A percentile compares a stretch with the other conserved stretches of the same genome.
Evolutionary conservation across 768 basidiomycete genomes (phyloP).

Genomic region (Dendrothele bispora): DNA sequence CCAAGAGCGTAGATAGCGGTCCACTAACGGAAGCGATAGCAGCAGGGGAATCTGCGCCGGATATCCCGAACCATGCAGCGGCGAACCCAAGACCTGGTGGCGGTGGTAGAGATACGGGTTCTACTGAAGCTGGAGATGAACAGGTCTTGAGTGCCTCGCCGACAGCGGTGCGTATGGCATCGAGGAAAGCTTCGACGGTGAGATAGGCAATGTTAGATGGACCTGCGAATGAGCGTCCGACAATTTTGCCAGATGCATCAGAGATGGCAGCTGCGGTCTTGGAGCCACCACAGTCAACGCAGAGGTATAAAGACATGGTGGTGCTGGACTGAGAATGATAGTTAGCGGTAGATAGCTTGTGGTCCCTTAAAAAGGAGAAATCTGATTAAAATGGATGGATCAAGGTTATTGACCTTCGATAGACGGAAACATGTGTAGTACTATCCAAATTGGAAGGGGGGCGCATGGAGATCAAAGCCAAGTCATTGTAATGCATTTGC

Average conservation of each 20-base stretch:
- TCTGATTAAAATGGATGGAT: not conserved
- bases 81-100: conserved; percentile 42
- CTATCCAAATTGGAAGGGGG: not conserved
- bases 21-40: conserved; percentile 57
- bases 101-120: conserved; percentile 35
- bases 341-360: not conserved
- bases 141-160: conserved; percentile 53
- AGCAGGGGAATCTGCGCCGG: conserved; percentile 75
- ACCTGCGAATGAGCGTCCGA: conserved; percentile 69
- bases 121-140: conserved; percentile 33
- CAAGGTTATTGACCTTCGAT: not conserved
- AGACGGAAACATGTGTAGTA: not conserved
- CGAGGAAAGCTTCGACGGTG: conserved; percentile 57
- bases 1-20: conserved; percentile 55
- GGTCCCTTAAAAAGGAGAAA: not conserved
- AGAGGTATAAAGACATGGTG: conserved; percentile 73
- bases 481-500: not conserved
- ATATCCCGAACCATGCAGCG: conserved; percentile 81
- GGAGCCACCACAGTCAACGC: conserved; percentile 86
- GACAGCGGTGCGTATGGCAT: conserved; percentile 51
- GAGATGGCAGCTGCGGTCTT: conserved; percentile 81
- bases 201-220: conserved; percentile 89
- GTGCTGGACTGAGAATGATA: not conserved
- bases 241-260: conserved; percentile 52
- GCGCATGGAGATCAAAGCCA: not conserved